Conservation (phyloP, 1,139 yeast genomes). For the Komagataea norvegica region DNA sequence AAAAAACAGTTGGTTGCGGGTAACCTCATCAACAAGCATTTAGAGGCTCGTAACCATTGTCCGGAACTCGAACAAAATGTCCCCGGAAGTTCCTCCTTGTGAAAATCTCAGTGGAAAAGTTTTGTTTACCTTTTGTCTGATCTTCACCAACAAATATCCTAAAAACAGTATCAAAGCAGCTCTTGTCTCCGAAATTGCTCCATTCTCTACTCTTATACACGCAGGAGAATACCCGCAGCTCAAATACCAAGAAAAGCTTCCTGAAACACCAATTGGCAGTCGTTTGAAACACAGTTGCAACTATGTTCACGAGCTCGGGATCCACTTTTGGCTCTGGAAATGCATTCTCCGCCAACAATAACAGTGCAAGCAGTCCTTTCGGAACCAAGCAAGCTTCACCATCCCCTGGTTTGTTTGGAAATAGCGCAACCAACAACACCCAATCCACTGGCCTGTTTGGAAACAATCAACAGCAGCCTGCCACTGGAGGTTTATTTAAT, state of each 20-base stretch:
- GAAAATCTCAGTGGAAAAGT: slow-evolving; percentile 2
- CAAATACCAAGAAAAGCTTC: no score
- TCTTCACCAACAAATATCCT: neutral
- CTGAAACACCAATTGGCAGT: neutral
- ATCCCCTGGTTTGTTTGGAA: slow-evolving; percentile 16
- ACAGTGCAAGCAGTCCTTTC: no score
- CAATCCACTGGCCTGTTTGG: slow-evolving; percentile 3
- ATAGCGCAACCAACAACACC: slow-evolving; percentile 5
- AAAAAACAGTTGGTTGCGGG: no score
- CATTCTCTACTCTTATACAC: no score
- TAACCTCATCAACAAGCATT: slow-evolving; percentile 16
- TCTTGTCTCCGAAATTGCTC: no score
- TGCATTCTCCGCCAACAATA: slow-evolving; percentile 13
- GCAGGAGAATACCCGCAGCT: no score
- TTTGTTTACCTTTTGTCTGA: slow-evolving; percentile 10
- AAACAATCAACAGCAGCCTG: slow-evolving; percentile 5
- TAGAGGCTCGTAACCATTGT: neutral
- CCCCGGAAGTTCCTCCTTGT: no score
- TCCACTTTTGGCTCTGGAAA: slow-evolving; percentile 18
- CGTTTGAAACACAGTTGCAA: neutral
- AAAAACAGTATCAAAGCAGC: no score
- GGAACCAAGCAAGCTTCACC: slow-evolving; percentile 1
- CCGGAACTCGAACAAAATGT: slow-evolving; percentile 2
- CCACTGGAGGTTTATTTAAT: slow-evolving; percentile 8
- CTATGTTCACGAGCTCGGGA: slow-evolving; percentile 5